phyloP scores from a whole-genome alignment of 2,329 filamentous ascomycete species.

The Nemania sp. region DNA sequence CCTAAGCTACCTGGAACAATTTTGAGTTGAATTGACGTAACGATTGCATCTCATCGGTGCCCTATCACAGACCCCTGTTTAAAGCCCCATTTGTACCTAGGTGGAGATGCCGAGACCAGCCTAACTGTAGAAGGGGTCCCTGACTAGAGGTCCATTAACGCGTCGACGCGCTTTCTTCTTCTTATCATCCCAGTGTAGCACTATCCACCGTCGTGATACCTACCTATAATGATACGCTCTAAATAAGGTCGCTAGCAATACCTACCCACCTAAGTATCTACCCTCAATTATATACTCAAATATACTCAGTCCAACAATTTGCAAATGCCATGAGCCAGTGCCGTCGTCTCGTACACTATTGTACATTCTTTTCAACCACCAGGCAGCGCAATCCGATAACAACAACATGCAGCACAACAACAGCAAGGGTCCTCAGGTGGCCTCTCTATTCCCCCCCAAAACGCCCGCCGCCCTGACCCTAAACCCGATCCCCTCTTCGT shows the following conservation, averaged over 20 bases:
- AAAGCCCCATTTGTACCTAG: background rate
- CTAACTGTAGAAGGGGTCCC: background rate
- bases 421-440: slow-evolving; percentile 48
- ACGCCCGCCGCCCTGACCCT: slow-evolving; percentile 52
- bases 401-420: slow-evolving; percentile 49
- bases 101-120: background rate
- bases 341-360: background rate
- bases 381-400: slow-evolving; percentile 23
- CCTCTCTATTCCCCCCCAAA: slow-evolving; percentile 56
- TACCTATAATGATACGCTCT: background rate
- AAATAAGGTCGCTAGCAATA: background rate
- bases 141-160: slow-evolving; percentile 45
- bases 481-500: slow-evolving; percentile 84
- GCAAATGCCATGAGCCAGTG: slow-evolving; percentile 8
- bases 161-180: slow-evolving; percentile 47
- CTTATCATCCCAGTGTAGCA: slow-evolving; percentile 2
- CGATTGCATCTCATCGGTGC: background rate
- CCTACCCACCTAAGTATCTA: too few relatives aligned
- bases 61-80: slow-evolving; percentile 10
- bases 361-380: background rate
- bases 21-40: slow-evolving; percentile 16
- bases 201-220: background rate
- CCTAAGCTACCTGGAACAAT: too few relatives aligned
- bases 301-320: background rate
- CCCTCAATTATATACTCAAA: background rate